Evolutionary conservation across 73 alveolate species (phyloP).

Genomic region (Paramecium sexaurelia): DNA sequence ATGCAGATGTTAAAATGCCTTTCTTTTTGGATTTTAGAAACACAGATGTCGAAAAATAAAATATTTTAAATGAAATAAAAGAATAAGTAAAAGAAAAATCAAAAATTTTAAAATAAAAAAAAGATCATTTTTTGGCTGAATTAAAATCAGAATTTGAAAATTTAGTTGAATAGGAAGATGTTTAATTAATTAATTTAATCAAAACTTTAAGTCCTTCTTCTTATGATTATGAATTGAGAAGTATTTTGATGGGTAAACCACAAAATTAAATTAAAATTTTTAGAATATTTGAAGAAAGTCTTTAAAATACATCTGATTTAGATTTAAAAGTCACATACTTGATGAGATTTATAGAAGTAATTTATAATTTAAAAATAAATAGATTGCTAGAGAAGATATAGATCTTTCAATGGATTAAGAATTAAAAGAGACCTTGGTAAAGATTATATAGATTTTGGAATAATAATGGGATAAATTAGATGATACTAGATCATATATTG

Average conservation of each 20-base stretch:
- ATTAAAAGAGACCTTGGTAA: background rate
- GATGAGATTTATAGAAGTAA: slow-evolving; percentile 32
- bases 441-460: background rate
- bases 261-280: background rate
- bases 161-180: background rate
- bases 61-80: background rate
- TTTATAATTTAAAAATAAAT: background rate
- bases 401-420: background rate
- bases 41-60: slow-evolving; percentile 33
- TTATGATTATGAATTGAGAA: slow-evolving; percentile 55
- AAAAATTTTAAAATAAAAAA: slow-evolving; percentile 1
- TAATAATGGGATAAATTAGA: slow-evolving; percentile 17
- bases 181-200: background rate
- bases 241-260: slow-evolving; percentile 36
- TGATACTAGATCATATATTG: slow-evolving; percentile 11
- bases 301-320: background rate
- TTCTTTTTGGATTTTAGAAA: slow-evolving; percentile 50
- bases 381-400: slow-evolving; percentile 22
- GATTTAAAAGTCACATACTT: slow-evolving; percentile 39
- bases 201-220: slow-evolving; percentile 46
- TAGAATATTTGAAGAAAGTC: slow-evolving; percentile 15
- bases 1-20: slow-evolving; percentile 51
- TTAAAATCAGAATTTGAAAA: slow-evolving; percentile 31
- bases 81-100: slow-evolving; percentile 26
- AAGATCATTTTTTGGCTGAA: slow-evolving; percentile 40